Base-by-base conservation (phyloP, 1,284 basidiomycete genomes). In the Puccinia brachypodii region DNA sequence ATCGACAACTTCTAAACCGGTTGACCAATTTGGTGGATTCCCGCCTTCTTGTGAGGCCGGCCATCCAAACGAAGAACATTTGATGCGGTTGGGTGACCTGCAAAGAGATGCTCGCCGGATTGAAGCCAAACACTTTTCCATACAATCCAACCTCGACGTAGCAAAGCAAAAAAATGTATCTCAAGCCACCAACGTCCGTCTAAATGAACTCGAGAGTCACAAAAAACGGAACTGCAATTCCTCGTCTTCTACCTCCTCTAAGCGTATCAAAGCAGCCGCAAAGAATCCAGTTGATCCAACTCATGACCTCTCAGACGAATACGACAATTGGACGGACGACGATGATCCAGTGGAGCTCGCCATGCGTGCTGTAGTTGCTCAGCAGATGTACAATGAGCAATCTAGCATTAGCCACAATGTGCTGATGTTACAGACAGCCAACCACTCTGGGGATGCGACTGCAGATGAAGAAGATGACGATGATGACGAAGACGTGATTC, bases 31-130 rank as follows among this genome's bases (percentile, higher is more conserved):
- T 50, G n/a, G n/a, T n/a, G 73, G 13, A 56, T 73, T 44, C 74
- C 80, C 11, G 44, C 85, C 62, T 86, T 87, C 85, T 74, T 82
- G 28, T 81, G 82, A 71, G 36, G 64, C 50, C 56, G 76, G 92
- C 9, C 96, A 97, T 88, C 96, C 96, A 2, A 98, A 97, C 84
- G 95, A 94, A 84, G 94, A 96, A 88, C 93, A 96, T 85, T 88
- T 98, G 71, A 96, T 97, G 94, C 90, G 96, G 82, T 93, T 98
- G 77, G 89, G 90, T 42, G 96, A 98, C 86, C 88, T 98, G 69
- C 88, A 96, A 76, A 88, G 89, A 36, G 95, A 98, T 85, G 92
- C 92, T 0, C 89, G 89, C 83, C 87, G 87, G 11, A 85, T 95
- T n/a, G 90, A 89, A 16, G 36, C 50, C 28, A 68, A 78, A 56